Evolutionary conservation across 2,329 filamentous ascomycete genomes (phyloP), one percentile per base, ranked within the genome.

Genomic region (Ceratocystis colombiana): DNA sequence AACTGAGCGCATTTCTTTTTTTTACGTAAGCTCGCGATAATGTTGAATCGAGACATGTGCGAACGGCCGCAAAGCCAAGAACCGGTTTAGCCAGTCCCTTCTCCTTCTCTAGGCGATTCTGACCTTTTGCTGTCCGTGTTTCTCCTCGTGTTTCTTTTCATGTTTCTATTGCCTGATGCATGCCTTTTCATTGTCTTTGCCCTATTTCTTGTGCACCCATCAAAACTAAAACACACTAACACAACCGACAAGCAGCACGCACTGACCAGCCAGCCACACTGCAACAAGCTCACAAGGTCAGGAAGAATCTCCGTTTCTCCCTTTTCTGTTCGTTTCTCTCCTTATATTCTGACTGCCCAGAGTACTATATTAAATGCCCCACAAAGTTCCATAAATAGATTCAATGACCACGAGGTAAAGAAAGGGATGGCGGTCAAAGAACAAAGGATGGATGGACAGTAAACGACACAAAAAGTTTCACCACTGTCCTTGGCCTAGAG

Each of bases 181-280:
- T 37, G 33, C 8, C 33, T 37, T 37, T 37, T 37, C 33, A 10
- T 37, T 37, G 33, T 37, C 10, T 37, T 37, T 33, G 28, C 28
- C 12, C 53, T 59, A 30, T 30, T 22, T 59, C 53, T 33, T 59
- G 53, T 59, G 53, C 53, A 17, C 53, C 53, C 53, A 59, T 59
- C 15, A 33, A 30, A 59, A 33, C 17, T 59, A n/a, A 59, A 59
- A 59, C 53, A 33, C 48, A 53, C 48, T 53, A 25, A 53, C 48
- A 53, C 48, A 53, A 3, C 48, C 20, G 20, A 53, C 48, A 25
- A 15, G 12, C 7, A 53, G 3, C 48, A 53, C 48, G 48, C 48
- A 59, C 53, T 59, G 53, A 59, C 53, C 28, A 33, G 25, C 53
- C 28, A 53, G 48, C 6, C 48, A 53, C 7, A 8, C 22, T 22